phyloP scores from a whole-genome alignment of 176 grass and related monocot genomes.

The Carex cristatella region DNA sequence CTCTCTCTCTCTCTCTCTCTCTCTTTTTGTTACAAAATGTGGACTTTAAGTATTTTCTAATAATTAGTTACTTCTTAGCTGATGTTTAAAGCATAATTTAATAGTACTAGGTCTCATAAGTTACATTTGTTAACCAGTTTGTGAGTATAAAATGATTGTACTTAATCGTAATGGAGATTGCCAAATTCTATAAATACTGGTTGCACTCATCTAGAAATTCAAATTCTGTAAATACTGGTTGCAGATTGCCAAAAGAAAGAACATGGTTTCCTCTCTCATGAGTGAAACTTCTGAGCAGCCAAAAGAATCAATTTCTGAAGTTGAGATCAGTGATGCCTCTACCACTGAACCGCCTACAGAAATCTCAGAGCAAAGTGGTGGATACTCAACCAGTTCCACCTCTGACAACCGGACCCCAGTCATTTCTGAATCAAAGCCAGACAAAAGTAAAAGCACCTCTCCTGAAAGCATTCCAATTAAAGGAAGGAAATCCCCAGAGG shows the following conservation, averaged over 20 bases:
- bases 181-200: not conserved
- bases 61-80: not conserved
- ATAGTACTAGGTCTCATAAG: not conserved
- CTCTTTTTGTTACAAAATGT: not conserved
- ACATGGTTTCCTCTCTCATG: conserved; percentile 7
- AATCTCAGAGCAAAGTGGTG: not conserved
- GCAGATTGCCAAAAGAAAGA: conserved; percentile 28
- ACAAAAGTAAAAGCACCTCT: not conserved
- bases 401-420: not conserved
- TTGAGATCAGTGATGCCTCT: not conserved
- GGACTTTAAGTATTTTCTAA: not conserved
- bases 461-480: not conserved
- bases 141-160: not conserved
- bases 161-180: not conserved
- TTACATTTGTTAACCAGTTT: not conserved
- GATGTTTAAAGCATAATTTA: not conserved
- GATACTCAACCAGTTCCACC: not conserved
- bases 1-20: no score
- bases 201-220: not conserved
- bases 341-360: not conserved
- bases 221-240: not conserved
- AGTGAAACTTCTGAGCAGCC: not conserved
- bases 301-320: not conserved
- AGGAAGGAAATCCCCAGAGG: conserved; percentile 5
- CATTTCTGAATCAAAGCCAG: not conserved